phyloP scores from a whole-genome alignment of 768 basidiomycete genomes.

The Cytidiella melzeri region DNA sequence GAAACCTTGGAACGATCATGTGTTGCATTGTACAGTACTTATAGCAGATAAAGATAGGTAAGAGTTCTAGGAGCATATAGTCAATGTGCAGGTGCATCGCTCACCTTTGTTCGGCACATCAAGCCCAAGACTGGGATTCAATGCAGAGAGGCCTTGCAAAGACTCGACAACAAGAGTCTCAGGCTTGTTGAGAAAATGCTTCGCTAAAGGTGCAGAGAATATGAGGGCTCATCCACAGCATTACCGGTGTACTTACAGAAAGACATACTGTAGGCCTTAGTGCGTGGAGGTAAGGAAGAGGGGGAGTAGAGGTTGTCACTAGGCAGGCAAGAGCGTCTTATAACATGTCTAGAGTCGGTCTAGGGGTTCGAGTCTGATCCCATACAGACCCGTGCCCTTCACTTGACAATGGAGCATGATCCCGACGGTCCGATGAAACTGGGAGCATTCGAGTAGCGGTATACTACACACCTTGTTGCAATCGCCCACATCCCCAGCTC shows the following conservation, averaged over 20 bases:
- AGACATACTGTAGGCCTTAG: constrained; percentile 12
- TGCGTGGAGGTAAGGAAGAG: background rate
- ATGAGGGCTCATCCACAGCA: background rate
- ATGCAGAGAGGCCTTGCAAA: constrained; percentile 60
- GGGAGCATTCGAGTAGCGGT: too few species aligned
- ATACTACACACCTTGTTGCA: too few species aligned
- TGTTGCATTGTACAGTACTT: constrained; percentile 59
- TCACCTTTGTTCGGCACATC: constrained; percentile 69
- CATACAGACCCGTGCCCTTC: background rate
- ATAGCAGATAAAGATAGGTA: too few species aligned
- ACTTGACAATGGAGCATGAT: background rate
- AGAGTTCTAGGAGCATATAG: background rate
- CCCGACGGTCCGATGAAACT: constrained; percentile 1
- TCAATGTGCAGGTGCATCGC: constrained; percentile 9
- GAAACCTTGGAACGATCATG: constrained; percentile 63
- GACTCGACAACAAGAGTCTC: constrained; percentile 72
- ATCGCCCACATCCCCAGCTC: too few species aligned
- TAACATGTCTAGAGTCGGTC: background rate
- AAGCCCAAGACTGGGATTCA: constrained; percentile 68
- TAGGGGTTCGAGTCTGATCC: background rate
- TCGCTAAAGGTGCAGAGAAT: constrained; percentile 26
- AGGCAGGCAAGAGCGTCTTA: background rate
- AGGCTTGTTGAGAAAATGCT: constrained; percentile 77
- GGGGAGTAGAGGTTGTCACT: background rate
- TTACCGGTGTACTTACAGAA: constrained; percentile 8